Evolutionary conservation across 2,329 filamentous ascomycete species (phyloP).

Genomic region (Didymella arachidicola): DNA sequence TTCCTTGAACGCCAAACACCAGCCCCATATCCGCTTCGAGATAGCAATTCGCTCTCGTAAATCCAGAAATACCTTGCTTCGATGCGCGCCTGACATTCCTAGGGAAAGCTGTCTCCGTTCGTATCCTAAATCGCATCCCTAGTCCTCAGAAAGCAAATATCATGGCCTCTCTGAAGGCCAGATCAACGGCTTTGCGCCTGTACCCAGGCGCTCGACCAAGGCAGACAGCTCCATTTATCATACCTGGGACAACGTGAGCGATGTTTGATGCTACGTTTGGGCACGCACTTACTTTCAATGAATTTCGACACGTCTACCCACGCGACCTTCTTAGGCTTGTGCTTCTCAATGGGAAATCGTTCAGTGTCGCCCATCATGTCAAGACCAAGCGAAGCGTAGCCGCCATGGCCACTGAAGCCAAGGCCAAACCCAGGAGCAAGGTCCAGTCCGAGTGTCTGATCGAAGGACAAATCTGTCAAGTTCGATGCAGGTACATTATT

Average conservation of each 20-base stretch:
- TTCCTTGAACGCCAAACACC: constrained; percentile 4
- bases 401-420: constrained; percentile 22
- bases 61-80: background rate
- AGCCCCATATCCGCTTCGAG: background rate
- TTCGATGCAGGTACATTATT: constrained; percentile 5
- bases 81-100: background rate
- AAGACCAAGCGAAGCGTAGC: constrained; percentile 23
- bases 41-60: background rate
- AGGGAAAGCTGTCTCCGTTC: background rate
- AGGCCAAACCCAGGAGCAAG: constrained; percentile 41
- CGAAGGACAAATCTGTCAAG: constrained; percentile 35
- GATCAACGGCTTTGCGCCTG: constrained; percentile 53
- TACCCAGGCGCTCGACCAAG: constrained; percentile 57
- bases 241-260: constrained; percentile 42
- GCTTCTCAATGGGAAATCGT: constrained; percentile 28
- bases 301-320: constrained; percentile 55
- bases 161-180: constrained; percentile 49
- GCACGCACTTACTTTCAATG: constrained; percentile 52
- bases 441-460: constrained; percentile 46
- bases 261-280: background rate
- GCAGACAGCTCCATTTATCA: constrained; percentile 52
- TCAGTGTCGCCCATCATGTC: constrained; percentile 29
- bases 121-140: background rate
- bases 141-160: constrained; percentile 33
- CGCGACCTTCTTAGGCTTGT: constrained; percentile 47